Conservation (phyloP, 1,139 yeast genomes). For the Yamadazyma sp. region DNA sequence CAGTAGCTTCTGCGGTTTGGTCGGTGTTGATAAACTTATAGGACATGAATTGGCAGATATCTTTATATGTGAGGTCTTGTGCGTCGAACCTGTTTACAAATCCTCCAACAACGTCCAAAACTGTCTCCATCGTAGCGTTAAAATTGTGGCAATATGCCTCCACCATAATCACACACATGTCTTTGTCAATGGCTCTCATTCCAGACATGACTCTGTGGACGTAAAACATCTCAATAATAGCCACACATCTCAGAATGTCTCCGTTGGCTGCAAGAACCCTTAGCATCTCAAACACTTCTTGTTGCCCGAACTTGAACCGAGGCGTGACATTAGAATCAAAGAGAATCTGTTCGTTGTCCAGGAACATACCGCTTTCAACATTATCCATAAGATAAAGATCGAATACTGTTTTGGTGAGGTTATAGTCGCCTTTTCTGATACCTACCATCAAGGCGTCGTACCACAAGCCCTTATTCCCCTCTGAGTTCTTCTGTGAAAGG, state of each 20-base stretch:
- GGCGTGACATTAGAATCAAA: not conserved
- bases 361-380: constrained; percentile 1
- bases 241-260: constrained; percentile 36
- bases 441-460: constrained; percentile 24
- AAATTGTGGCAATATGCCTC: constrained; percentile 33
- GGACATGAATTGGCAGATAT: constrained; percentile 33
- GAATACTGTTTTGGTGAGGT: constrained; percentile 29
- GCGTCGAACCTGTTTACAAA: constrained; percentile 19
- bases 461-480: constrained; percentile 21
- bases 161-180: constrained; percentile 33
- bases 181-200: constrained; percentile 33
- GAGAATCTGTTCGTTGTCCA: constrained; percentile 3
- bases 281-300: constrained; percentile 19
- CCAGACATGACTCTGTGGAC: constrained; percentile 33
- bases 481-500: not conserved
- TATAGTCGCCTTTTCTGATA: constrained; percentile 24
- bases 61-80: constrained; percentile 24
- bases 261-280: constrained; percentile 37
- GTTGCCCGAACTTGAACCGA: constrained; percentile 2
- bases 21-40: constrained; percentile 23
- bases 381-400: constrained; percentile 29
- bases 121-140: constrained; percentile 28
- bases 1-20: constrained; percentile 12
- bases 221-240: constrained; percentile 38
- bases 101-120: constrained; percentile 34